phyloP scores from a whole-genome alignment of 441 rosid genomes.

The Adansonia rubrostipa region DNA sequence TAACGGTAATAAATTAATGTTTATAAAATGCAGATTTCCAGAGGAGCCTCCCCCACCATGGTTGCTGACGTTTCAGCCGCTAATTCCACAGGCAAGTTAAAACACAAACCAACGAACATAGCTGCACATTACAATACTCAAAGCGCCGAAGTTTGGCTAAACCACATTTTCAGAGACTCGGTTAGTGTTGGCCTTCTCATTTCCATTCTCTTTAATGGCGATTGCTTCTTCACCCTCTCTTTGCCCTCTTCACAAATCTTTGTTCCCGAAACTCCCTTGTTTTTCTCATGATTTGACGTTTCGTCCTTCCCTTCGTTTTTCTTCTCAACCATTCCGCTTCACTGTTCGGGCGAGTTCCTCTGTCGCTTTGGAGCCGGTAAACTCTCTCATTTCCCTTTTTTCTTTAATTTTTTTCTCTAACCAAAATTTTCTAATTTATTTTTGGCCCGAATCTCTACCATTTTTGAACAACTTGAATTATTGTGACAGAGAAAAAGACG shows the following conservation, averaged over 20 bases:
- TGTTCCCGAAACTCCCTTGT: constrained; percentile 41
- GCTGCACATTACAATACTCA: background rate
- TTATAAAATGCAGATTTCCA: background rate
- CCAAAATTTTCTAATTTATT: background rate
- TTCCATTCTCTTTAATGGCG: constrained; percentile 41
- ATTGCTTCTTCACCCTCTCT: constrained; percentile 47
- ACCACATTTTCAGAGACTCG: background rate
- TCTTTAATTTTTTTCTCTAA: background rate
- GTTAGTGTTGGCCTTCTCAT: background rate
- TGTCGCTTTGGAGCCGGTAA: constrained; percentile 49
- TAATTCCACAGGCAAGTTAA: background rate
- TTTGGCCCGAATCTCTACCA: background rate
- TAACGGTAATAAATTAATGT: background rate
- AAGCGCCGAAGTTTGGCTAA: background rate
- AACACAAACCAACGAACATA: background rate
- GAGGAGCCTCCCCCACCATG: background rate
- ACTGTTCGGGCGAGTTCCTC: constrained; percentile 43
- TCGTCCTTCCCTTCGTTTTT: constrained; percentile 42
- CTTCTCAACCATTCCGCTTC: constrained; percentile 43
- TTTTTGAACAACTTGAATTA: background rate
- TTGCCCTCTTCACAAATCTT: constrained; percentile 41
- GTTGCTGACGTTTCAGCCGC: constrained; percentile 18
- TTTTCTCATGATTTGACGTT: constrained; percentile 39
- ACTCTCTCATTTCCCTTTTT: background rate
- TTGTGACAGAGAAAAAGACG: background rate